Evolutionary conservation across 306 rosid species (phyloP).

Genomic region (Dryas octopetala): DNA sequence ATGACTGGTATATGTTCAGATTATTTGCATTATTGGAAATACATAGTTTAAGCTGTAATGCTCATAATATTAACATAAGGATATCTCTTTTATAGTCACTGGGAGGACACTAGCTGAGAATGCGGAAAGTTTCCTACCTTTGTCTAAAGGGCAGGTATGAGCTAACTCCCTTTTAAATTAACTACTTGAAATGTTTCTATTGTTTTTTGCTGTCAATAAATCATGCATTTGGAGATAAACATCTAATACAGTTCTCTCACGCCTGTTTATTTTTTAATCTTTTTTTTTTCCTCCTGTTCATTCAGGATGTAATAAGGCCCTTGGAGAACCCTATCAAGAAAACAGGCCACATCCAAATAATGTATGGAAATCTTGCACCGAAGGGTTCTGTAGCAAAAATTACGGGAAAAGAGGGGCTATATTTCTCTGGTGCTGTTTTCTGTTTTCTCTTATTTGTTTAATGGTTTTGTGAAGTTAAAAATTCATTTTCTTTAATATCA

Average conservation of each 20-base stretch:
- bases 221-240: constrained; percentile 9
- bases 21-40: constrained; percentile 18
- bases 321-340: constrained; percentile 92
- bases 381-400: constrained; percentile 95
- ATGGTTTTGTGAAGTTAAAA: constrained; percentile 16
- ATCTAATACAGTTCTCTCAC: constrained; percentile 14
- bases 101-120: constrained; percentile 88
- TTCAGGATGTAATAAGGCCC: constrained; percentile 81
- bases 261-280: neutral
- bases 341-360: constrained; percentile 85
- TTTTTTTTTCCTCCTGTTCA: constrained; percentile 5
- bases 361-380: constrained; percentile 90
- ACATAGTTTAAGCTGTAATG: constrained; percentile 6
- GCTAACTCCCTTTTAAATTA: constrained; percentile 11
- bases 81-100: constrained; percentile 52
- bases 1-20: constrained; percentile 54
- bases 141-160: constrained; percentile 76
- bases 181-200: constrained; percentile 3
- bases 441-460: neutral
- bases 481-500: too few species aligned
- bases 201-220: constrained; percentile 4
- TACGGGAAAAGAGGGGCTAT: constrained; percentile 96
- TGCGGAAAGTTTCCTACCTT: constrained; percentile 65
- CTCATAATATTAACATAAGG: constrained; percentile 25
- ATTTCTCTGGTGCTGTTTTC: constrained; percentile 73